Evolutionary conservation across 2,329 filamentous ascomycete genomes (phyloP).

Genomic region (Boeremia lycopersici): DNA sequence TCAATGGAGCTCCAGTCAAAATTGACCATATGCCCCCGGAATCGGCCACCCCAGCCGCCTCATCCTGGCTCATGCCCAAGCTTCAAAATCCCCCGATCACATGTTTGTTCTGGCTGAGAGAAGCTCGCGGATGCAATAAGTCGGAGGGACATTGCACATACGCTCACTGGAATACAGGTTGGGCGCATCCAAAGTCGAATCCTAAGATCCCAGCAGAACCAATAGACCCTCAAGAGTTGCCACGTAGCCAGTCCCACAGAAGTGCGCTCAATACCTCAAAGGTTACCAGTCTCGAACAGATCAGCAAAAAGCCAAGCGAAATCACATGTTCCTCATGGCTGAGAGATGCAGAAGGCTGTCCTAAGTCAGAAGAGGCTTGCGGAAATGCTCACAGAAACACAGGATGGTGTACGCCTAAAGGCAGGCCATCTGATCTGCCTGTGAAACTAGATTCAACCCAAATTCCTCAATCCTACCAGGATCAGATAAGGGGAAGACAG

Average conservation of each 20-base stretch:
- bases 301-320: too few species aligned
- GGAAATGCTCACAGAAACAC: too few species aligned
- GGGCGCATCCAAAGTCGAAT: not conserved
- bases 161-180: conserved; percentile 36
- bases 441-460: too few species aligned
- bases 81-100: conserved; percentile 23
- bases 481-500: too few species aligned
- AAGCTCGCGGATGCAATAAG: conserved; percentile 15
- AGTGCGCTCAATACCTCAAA: too few species aligned
- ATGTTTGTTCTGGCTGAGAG: conserved; percentile 29
- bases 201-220: not conserved
- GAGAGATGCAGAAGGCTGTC: too few species aligned
- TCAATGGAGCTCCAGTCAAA: not conserved
- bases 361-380: too few species aligned
- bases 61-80: conserved; percentile 18
- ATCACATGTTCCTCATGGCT: too few species aligned
- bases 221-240: conserved; percentile 8
- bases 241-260: not conserved
- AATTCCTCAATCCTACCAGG: too few species aligned
- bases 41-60: not conserved
- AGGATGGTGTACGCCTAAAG: too few species aligned
- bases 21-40: not conserved
- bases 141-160: conserved; percentile 23
- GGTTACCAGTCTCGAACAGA: too few species aligned
- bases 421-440: too few species aligned